Evolutionary conservation across 2,329 filamentous ascomycete genomes (phyloP).

Genomic region (Mycosphaerella arachidis): DNA sequence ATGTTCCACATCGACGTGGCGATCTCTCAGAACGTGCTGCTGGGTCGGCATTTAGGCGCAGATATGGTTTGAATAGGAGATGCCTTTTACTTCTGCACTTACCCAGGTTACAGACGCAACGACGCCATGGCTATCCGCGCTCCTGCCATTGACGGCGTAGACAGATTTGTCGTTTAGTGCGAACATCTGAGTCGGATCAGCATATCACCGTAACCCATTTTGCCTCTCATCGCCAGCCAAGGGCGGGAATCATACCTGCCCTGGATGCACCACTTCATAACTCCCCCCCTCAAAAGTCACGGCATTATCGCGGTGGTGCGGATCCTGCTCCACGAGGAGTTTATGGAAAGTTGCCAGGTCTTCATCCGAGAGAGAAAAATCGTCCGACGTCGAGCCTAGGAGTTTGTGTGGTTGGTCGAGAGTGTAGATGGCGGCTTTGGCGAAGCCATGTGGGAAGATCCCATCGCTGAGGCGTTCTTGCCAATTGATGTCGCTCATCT

Average conservation of each 20-base stretch:
- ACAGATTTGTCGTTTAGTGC: not conserved
- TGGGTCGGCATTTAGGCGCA: no score
- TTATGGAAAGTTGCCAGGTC: not conserved
- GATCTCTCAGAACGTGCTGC: no score
- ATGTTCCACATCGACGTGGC: no score
- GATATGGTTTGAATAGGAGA: no score
- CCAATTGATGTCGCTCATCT: not conserved
- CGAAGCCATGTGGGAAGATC: not conserved
- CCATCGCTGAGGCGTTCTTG: not conserved
- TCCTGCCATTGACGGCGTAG: not conserved
- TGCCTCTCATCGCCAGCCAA: not conserved
- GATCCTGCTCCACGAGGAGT: not conserved
- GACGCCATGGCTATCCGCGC: not conserved
- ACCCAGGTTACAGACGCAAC: not conserved
- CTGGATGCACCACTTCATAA: not conserved
- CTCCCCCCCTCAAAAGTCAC: not conserved
- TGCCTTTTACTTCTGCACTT: no score
- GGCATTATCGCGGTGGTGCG: not conserved
- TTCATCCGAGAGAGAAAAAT: not conserved
- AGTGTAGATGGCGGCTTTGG: not conserved
- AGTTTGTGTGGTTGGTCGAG: not conserved
- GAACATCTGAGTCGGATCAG: not conserved
- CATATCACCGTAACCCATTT: not conserved
- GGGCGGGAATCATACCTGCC: not conserved
- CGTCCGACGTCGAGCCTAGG: not conserved